These are phyloP conservation scores for Bullera alba DNA, from an alignment of 768 basidiomycete genomes.

Conservation along the genomic window DNA sequence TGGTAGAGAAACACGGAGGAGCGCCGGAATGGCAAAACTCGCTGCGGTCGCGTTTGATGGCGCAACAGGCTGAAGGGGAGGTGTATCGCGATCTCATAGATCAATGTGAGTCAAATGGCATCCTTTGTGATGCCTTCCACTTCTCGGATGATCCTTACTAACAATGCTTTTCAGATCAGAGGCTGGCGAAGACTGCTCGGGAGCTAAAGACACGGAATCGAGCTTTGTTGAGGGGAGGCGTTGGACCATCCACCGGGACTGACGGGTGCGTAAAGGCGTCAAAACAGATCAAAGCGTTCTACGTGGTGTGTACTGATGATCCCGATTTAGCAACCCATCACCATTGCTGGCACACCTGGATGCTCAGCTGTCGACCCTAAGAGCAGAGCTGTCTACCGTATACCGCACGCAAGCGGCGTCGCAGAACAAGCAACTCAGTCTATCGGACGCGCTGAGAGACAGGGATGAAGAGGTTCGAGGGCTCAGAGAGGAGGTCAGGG, in stretches of 20 bases:
- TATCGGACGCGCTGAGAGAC: constrained; percentile 91
- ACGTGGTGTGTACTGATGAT: neutral
- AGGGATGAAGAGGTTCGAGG: constrained; percentile 80
- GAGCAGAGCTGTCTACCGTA: constrained; percentile 84
- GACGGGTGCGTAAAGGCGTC: constrained; percentile 37
- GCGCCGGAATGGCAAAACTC: constrained; percentile 64
- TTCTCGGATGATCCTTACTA: no score
- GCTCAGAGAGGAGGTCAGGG: constrained; percentile 71
- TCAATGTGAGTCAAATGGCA: constrained; percentile 62
- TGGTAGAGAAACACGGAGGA: neutral
- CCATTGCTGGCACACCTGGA: constrained; percentile 89
- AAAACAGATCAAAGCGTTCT: neutral
- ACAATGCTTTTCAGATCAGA: constrained; percentile 71
- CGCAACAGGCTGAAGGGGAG: constrained; percentile 71
- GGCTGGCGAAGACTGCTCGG: constrained; percentile 85
- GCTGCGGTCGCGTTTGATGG: constrained; percentile 63
- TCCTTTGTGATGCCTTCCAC: neutral
- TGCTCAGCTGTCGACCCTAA: constrained; percentile 81
- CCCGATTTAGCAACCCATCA: constrained; percentile 65
- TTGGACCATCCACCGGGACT: constrained; percentile 17
- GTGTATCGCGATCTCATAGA: constrained; percentile 79
- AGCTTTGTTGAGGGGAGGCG: constrained; percentile 75
- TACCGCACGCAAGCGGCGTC: constrained; percentile 81
- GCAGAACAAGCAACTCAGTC: constrained; percentile 86
- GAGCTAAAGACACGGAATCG: constrained; percentile 87